Evolutionary conservation across 768 basidiomycete genomes (phyloP), one percentile per base, ranked within the genome.

Genomic region (Pleurotus platypus): DNA sequence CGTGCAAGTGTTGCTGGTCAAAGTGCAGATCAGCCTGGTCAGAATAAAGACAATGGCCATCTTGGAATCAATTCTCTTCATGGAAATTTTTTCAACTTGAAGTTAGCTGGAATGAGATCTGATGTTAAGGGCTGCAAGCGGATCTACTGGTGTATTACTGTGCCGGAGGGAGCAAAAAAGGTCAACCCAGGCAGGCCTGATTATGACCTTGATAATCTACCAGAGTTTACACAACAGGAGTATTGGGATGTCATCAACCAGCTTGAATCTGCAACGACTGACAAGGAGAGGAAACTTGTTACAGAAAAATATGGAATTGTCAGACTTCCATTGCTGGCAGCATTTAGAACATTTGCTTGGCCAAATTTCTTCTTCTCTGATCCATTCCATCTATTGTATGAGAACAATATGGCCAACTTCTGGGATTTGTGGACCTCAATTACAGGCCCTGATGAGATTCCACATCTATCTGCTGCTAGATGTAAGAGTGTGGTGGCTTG

Each of bases 351-450:
- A n/a, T 73, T 72, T 57, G 11, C 62, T 2, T 69, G 72, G 48
- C 72, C 70, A 4, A 60, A 63, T 2, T 74, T 69, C 46, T 72
- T 70, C 49, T 69, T 70, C n/a, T 22, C 71, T 1, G 69, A 74
- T 61, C 72, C 71, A 15, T 74, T 72, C 55, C 71, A 74, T 62
- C 49, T 74, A 1, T 64, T 72, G 50, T 73, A 72, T 59, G 68
- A 74, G 53, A 72, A 73, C 58, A 54, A 48, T 38, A 60, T 67
- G 57, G 60, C 69, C 15, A 64, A 61, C 45, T 62, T 72, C 2
- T 72, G 66, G 64, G 70, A 72, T 61, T 39, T 65, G 22, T 72
- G 72, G 70, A 66, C 66, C 37, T 59, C 54, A 18, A 4, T 27
- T 11, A 65, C 57, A 26, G 22, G 49, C 6, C 12, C 45, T 37